These are phyloP conservation scores for Trichothecium roseum DNA, from an alignment of 2,329 filamentous ascomycete species.

Conservation along the genomic window DNA sequence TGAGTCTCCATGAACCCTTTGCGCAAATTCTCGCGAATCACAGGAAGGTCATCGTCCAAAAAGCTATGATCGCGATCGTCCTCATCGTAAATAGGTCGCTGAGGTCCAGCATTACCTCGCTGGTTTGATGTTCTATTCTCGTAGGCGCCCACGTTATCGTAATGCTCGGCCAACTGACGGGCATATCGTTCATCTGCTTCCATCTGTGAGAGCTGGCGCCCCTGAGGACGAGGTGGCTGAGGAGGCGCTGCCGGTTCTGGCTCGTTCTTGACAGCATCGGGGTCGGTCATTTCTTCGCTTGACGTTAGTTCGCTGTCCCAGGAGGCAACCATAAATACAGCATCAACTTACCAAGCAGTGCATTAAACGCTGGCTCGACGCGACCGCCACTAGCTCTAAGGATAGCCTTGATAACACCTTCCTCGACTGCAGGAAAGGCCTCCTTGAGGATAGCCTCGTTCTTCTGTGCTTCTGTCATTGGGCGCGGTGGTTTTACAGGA, in stretches of 20 bases:
- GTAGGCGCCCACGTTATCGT: slow-evolving; percentile 53
- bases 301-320: slow-evolving; percentile 6
- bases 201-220: slow-evolving; percentile 61
- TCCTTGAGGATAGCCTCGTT: slow-evolving; percentile 84
- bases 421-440: slow-evolving; percentile 81
- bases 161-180: slow-evolving; percentile 86
- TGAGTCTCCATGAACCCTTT: slow-evolving; percentile 95
- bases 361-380: slow-evolving; percentile 92
- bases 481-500: slow-evolving; percentile 78
- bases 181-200: slow-evolving; percentile 89
- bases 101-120: slow-evolving; percentile 5
- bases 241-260: slow-evolving; percentile 52
- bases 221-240: slow-evolving; percentile 68
- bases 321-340: no score
- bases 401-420: slow-evolving; percentile 74
- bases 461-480: slow-evolving; percentile 70
- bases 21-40: slow-evolving; percentile 84
- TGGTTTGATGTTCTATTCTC: slow-evolving; percentile 44
- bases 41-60: slow-evolving; percentile 88
- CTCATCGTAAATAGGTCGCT: slow-evolving; percentile 27
- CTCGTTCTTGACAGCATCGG: slow-evolving; percentile 50
- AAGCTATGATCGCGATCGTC: slow-evolving; percentile 78
- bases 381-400: slow-evolving; percentile 75
- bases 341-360: slow-evolving; percentile 58
- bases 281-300: slow-evolving; percentile 63